phyloP scores from a whole-genome alignment of 2,329 filamentous ascomycete genomes.

The Colletotrichum chrysophilum region DNA sequence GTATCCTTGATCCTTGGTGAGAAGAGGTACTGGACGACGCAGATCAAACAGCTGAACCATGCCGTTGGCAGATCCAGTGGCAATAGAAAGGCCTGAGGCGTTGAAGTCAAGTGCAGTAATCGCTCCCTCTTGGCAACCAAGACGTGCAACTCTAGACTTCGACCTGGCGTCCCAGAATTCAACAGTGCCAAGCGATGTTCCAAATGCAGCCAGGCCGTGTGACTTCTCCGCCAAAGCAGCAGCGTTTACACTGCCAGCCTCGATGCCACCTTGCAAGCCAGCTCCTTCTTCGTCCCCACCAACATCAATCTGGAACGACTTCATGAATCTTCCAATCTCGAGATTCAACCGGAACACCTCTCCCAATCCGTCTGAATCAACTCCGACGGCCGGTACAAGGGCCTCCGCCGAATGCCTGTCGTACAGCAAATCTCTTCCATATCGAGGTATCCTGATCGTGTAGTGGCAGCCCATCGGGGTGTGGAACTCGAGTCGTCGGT shows the following conservation, averaged over 20 bases:
- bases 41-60: conserved; percentile 92
- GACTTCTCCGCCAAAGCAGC: conserved; percentile 86
- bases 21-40: conserved; percentile 81
- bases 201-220: conserved; percentile 91
- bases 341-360: conserved; percentile 94
- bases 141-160: conserved; percentile 78
- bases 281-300: conserved; percentile 78
- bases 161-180: conserved; percentile 96
- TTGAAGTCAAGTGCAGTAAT: conserved; percentile 90
- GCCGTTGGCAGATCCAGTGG: conserved; percentile 86
- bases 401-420: conserved; percentile 84
- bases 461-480: conserved; percentile 89
- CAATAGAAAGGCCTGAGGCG: conserved; percentile 81
- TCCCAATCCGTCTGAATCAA: conserved; percentile 84
- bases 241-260: conserved; percentile 85
- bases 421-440: conserved; percentile 89
- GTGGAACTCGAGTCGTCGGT: conserved; percentile 92
- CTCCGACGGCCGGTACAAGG: conserved; percentile 84
- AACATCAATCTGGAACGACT: conserved; percentile 89
- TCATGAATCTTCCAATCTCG: conserved; percentile 92
- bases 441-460: conserved; percentile 86
- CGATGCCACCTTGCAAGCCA: conserved; percentile 85
- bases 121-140: conserved; percentile 72
- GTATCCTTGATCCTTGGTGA: conserved; percentile 96
- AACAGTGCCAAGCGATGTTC: conserved; percentile 92